Base-by-base conservation (phyloP, 768 basidiomycete genomes). In the Dictyophora rubrovolvata region DNA sequence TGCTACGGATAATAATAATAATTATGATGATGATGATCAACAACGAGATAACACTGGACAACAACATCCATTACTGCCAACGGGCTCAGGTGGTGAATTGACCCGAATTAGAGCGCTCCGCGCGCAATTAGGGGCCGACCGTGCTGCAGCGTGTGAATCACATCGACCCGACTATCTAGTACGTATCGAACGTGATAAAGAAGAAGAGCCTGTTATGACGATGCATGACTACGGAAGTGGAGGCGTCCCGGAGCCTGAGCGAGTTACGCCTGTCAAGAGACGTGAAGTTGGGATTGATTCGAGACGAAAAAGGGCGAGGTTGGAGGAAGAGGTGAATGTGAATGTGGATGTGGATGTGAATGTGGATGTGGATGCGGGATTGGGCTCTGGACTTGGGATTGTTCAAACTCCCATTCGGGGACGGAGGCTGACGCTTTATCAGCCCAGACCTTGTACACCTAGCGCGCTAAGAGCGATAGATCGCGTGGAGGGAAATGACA, bases 151-250 rank as follows among this genome's bases (percentile, higher is more conserved):
- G 28, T 35, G 50, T 28, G 87, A 89, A 68, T 77, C 71, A 36
- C 81, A 79, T 14, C 77, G 86, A 42, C 87, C 87, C 1, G 87
- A 89, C 7, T 89, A 89, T 67, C 72, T 88, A 47, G 81, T 79
- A 66, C 80, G 87, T 23, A 65, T 73, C 28, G 83, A 81, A 65
- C 76, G 81, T 23, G 77, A 79, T 49, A 66, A 70, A 1, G 78
- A 80, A 1, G 78, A 80, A 34, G 62, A 63, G 49, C 70, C 74
- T n/a, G n/a, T 4, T 22, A 18, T 22, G 50, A 18, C 1, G 4
- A 51, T 20, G 20, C 14, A 11, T 50, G 7, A n/a, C n/a, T n/a
- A n/a, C 50, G 21, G 21, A 22, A 14, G 14, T 16, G 28, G 12
- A 16, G 4, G 4, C 9, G 20, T 22, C 4, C 50, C 50, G 14